phyloP scores from a whole-genome alignment of 495 filamentous ascomycete species.

The Hypoxylon crocopeplum region DNA sequence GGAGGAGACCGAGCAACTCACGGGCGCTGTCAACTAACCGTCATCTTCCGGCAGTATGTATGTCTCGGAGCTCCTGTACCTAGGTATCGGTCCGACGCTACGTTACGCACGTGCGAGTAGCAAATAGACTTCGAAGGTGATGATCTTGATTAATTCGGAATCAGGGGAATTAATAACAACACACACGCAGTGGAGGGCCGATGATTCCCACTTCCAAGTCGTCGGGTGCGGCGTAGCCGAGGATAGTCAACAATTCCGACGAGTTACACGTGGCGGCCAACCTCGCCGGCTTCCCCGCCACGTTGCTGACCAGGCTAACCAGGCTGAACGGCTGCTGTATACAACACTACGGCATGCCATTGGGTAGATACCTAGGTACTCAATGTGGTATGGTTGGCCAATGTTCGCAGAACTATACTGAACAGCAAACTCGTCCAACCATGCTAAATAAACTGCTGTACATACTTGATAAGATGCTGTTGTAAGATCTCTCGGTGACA shows the following conservation, averaged over 20 bases:
- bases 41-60: too few species aligned
- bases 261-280: constrained; percentile 15
- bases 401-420: not conserved
- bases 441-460: not conserved
- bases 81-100: not conserved
- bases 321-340: not conserved
- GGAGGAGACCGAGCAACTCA: too few species aligned
- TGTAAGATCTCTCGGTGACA: constrained; percentile 3
- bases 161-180: too few species aligned
- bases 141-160: constrained; percentile 5
- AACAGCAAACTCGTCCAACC: not conserved
- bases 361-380: too few species aligned
- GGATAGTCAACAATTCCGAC: not conserved
- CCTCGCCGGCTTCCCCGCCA: constrained; percentile 11
- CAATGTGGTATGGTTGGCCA: not conserved
- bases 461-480: not conserved
- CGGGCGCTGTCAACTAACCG: too few species aligned
- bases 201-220: constrained; percentile 1
- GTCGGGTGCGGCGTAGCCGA: constrained; percentile 24
- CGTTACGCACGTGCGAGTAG: too few species aligned
- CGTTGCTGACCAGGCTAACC: constrained; percentile 9
- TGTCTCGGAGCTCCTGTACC: not conserved
- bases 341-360: not conserved
- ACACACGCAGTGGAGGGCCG: constrained; percentile 5
- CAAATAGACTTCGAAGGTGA: not conserved